phyloP scores from a whole-genome alignment of 2,329 filamentous ascomycete species.

The Cytospora paraplurivora region DNA sequence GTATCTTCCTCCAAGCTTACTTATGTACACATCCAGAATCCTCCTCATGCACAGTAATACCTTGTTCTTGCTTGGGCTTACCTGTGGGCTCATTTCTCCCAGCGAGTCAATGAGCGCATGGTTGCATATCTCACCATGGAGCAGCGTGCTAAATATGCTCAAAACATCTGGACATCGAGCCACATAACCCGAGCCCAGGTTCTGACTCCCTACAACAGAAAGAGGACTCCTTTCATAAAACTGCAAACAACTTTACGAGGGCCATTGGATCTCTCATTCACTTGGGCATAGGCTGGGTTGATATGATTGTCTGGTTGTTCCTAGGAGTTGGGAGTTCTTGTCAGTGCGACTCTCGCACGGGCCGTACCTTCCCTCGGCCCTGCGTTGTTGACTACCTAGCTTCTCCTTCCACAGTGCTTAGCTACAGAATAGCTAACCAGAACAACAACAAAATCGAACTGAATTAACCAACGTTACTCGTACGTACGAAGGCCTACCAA shows the following conservation, averaged over 20 bases:
- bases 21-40: slow-evolving; percentile 41
- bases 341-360: no score
- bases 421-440: no score
- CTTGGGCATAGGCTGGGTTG: slow-evolving; percentile 40
- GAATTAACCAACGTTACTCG: no score
- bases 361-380: no score
- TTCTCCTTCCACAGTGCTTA: no score
- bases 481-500: no score
- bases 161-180: slow-evolving; percentile 27
- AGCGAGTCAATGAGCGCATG: slow-evolving; percentile 38
- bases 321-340: no score
- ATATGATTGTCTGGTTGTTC: slow-evolving; percentile 40
- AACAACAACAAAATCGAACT: no score
- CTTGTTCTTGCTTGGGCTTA: slow-evolving; percentile 35
- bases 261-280: slow-evolving; percentile 38
- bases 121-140: slow-evolving; percentile 32
- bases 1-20: slow-evolving; percentile 42
- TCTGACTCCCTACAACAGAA: slow-evolving; percentile 33
- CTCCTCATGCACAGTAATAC: slow-evolving; percentile 42
- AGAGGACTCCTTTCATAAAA: slow-evolving; percentile 38
- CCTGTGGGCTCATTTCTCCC: slow-evolving; percentile 40
- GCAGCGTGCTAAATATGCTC: slow-evolving; percentile 13
- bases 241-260: slow-evolving; percentile 33
- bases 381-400: no score
- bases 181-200: slow-evolving; percentile 33